Base-by-base conservation (phyloP, 2,329 filamentous ascomycete genomes). In the Nigrospora osmanthi region DNA sequence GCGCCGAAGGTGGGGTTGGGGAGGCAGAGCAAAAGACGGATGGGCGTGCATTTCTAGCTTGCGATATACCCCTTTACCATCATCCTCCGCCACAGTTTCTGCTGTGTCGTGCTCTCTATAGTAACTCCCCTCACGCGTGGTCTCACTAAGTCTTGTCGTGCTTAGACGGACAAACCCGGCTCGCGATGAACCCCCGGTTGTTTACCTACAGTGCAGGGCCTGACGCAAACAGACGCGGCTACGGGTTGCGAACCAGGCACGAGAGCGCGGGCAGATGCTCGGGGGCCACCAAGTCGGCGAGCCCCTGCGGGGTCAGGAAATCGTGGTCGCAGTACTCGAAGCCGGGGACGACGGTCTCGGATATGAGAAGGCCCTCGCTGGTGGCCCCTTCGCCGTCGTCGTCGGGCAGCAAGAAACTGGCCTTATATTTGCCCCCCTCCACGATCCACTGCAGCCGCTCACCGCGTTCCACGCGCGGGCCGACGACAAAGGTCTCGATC, bases 391-490 rank as follows among this genome's bases (percentile, higher is more conserved):
- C 54, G 4, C 34, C 13, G 14, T 57, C 54, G 37, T 41, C 46
- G 37, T 60, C 53, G 2, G 71, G 68, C 31, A 83, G 59, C 46
- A 86, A 55, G 59, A 74, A 84, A 54, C 72, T 81, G 11, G 75
- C 76, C 63, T 86, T 87, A 58, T 75, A 87, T 58, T 80, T 78
- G 5, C 78, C 81, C 0, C 82, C 81, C 43, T 83, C 79, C 9
- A 87, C 81, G 48, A 84, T 68, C 82, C 82, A 87, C 58, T 85
- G 80, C 55, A 83, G 51, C 57, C 58, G 74, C 66, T 87, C 83
- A 1, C 81, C 82, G 0, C 56, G 61, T 4, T 64, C 66, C 6
- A 85, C 63, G 56, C 82, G 65, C 12, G 67, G 68, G 0, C 81
- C 83, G 1, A 86, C 83, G 4, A 81, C 60, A 52, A 83, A 86